Evolutionary conservation across 257 asterid species (phyloP).

Genomic region (Jasminum sambac): DNA sequence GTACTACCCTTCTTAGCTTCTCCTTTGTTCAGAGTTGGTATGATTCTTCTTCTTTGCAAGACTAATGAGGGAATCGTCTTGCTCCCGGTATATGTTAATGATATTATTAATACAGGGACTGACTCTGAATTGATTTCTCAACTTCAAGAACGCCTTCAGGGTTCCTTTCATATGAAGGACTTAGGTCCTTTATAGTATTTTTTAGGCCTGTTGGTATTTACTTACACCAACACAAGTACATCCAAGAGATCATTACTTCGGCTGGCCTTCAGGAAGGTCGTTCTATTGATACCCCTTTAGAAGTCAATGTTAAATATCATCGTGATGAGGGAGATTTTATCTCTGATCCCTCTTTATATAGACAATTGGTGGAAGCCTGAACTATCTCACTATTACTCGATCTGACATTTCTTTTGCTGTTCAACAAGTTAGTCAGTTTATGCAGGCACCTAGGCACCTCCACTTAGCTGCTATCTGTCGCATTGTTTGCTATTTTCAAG

Average conservation of each 20-base stretch:
- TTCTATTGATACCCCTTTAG: background rate
- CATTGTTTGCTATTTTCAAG: slow-evolving; percentile 16
- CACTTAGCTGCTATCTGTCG: slow-evolving; percentile 12
- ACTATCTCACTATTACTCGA: slow-evolving; percentile 19
- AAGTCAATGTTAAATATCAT: slow-evolving; percentile 17
- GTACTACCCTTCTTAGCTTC: background rate
- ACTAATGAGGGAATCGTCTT: background rate
- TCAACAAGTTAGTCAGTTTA: slow-evolving; percentile 4
- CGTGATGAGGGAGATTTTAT: slow-evolving; percentile 7
- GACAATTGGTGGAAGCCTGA: background rate
- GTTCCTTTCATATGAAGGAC: background rate
- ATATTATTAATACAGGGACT: background rate
- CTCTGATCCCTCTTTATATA: slow-evolving; percentile 15
- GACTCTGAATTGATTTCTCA: background rate
- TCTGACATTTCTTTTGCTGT: background rate
- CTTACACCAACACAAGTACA: slow-evolving; percentile 15
- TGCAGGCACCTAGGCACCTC: background rate
- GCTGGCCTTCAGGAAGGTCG: slow-evolving; percentile 4
- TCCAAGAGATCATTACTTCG: background rate
- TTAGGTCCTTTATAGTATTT: background rate
- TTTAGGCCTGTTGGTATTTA: background rate
- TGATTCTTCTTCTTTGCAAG: background rate
- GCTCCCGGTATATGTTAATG: background rate
- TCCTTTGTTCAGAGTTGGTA: too few relatives aligned
- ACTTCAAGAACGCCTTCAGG: background rate